These are phyloP conservation scores for Gelatoporia subvermispora DNA, from an alignment of 768 basidiomycete genomes.

Conservation along the genomic window DNA sequence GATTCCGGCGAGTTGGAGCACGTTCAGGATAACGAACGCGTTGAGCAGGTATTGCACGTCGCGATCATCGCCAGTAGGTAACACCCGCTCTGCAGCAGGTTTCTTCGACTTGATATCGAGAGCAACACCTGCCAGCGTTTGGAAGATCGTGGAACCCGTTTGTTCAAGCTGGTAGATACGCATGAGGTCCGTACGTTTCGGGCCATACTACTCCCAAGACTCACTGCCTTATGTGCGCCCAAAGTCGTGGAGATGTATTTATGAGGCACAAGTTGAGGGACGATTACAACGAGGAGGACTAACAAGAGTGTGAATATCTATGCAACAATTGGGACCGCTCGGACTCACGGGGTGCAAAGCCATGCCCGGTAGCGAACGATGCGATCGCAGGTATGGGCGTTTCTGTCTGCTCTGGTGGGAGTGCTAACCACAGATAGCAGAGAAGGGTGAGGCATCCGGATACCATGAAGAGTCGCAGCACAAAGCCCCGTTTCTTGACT, in stretches of 20 bases:
- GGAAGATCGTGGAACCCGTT: slow-evolving; percentile 66
- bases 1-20: slow-evolving; percentile 51
- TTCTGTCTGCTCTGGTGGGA: slow-evolving; percentile 52
- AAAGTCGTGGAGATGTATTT: slow-evolving; percentile 77
- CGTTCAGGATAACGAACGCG: slow-evolving; percentile 51
- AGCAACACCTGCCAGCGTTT: slow-evolving; percentile 66
- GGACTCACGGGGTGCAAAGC: slow-evolving; percentile 67
- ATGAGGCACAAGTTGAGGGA: slow-evolving; percentile 62
- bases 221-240: slow-evolving; percentile 73
- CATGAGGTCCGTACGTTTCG: neutral
- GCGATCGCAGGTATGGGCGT: slow-evolving; percentile 59
- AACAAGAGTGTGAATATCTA: slow-evolving; percentile 1
- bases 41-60: slow-evolving; percentile 48
- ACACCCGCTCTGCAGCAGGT: slow-evolving; percentile 1
- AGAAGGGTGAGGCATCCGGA: slow-evolving; percentile 56
- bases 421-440: slow-evolving; percentile 62
- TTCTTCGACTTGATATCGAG: slow-evolving; percentile 45
- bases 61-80: slow-evolving; percentile 19
- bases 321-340: too few relatives aligned
- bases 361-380: slow-evolving; percentile 62
- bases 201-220: slow-evolving; percentile 13
- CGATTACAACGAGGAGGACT: slow-evolving; percentile 74
- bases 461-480: slow-evolving; percentile 51
- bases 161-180: slow-evolving; percentile 54
- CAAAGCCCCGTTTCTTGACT: slow-evolving; percentile 50